Base-by-base conservation (phyloP, 2,329 filamentous ascomycete species). In the Colletotrichum destructivum region DNA sequence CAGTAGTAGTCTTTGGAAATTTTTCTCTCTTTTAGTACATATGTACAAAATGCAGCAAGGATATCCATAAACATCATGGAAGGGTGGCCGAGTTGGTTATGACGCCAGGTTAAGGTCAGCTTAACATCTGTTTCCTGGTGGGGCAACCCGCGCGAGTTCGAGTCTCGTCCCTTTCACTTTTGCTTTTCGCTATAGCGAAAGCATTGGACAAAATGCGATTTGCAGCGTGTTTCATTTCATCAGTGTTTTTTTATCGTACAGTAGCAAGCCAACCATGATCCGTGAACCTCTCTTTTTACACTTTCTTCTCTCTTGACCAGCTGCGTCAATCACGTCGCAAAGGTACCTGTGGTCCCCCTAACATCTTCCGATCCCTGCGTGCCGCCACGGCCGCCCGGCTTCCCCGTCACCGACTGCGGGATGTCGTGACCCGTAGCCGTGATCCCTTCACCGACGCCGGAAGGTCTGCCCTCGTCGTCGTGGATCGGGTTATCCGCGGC, bases 21-120 rank as follows among this genome's bases (percentile, higher is more conserved):
- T 18, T 40, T 18, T 23, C 16, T 5, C 2, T 12, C 9, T 11
- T 3, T 7, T 11, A 9, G 0, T 61, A 2, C 9, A 47, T 49
- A 38, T 2, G 38, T 1, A 3, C 12, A 23, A 4, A 23, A 23
- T 23, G n/a, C n/a, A n/a, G n/a, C n/a, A n/a, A n/a, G n/a, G n/a
- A n/a, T 23, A 2, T 23, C 3, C 12, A 40, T 26, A 0, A 13
- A 40, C 2, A 7, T 13, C 9, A 51, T 2, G 60, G 47, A 62
- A 62, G 60, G 60, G 60, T 62, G 60, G 60, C 60, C 60, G 60
- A 62, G 60, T 62, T 62, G 60, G 60, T 62, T 52, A 62, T 62
- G 60, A 47, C 60, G 60, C 60, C 60, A 62, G 60, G 60, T 62
- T 62, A 62, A 62, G 60, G 60, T 62, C 46, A 62, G 60, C 60